Evolutionary conservation across 2,329 filamentous ascomycete species (phyloP), one percentile per base, ranked within the genome.

Genomic region (Pseudogymnoascus sp.): DNA sequence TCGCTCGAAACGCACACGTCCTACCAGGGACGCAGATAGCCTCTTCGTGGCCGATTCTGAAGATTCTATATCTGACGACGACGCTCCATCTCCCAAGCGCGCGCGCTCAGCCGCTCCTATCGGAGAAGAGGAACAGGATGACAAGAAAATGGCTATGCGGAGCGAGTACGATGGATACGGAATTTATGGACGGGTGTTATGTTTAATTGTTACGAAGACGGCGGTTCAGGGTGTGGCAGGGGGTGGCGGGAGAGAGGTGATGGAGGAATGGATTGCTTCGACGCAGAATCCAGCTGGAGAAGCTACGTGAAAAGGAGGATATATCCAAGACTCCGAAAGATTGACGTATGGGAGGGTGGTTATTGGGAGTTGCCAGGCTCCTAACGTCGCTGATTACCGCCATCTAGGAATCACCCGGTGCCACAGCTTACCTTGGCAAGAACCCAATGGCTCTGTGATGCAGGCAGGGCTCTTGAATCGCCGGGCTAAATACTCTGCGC

Each of bases 81-180:
- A 28, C 7, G 59, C 74, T 62, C 75, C 75, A 64, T 76, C 78
- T 25, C 67, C 74, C 32, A 82, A 81, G 72, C 77, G 77, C 61
- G 74, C 72, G 67, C 76, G 72, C 11, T 22, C 39, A 69, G 76
- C 76, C 37, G 70, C 68, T 50, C 71, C 70, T 34, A 66, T 63
- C 34, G 68, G 69, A 22, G 74, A 70, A 16, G 71, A 71, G 16
- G 72, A 73, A 8, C 85, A 89, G 62, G 89, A 96, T 70, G 95
- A 97, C 76, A 97, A 99, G 78, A 97, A 97, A 73, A 76, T 96
- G 67, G 84, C 82, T 18, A 83, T 97, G 77, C 87, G 88, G 64
- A 94, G 93, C 25, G 87, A 86, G 12, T 99, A 97, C 74, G 91
- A 97, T 69, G 93, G 94, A 7, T 97, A 97, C 75, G 90, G 88